These are phyloP conservation scores for Aspergillus ostianus DNA, from an alignment of 495 filamentous ascomycete genomes.

Conservation along the genomic window DNA sequence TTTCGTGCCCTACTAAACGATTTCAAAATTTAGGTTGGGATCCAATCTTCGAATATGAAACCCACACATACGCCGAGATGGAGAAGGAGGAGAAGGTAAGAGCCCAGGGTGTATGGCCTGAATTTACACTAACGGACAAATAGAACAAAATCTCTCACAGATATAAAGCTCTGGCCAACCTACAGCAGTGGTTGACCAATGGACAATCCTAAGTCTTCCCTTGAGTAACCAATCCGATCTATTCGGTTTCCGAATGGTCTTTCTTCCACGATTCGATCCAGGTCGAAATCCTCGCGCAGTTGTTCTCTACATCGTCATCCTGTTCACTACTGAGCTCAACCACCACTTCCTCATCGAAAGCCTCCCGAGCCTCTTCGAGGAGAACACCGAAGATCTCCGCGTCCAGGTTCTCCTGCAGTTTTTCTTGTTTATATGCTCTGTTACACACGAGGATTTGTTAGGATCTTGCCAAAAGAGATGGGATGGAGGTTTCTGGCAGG, in stretches of 20 bases:
- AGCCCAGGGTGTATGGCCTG: background rate
- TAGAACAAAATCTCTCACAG: conserved; percentile 90
- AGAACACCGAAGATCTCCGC: conserved; percentile 97
- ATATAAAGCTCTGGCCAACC: conserved; percentile 75
- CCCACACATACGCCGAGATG: conserved; percentile 97
- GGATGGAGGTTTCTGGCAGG: too few species aligned
- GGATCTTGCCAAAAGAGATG: background rate
- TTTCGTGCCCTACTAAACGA: too few species aligned
- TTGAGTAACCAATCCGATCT: background rate
- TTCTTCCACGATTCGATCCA: conserved; percentile 84
- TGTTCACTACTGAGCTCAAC: conserved; percentile 85
- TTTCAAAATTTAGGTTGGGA: conserved; percentile 77
- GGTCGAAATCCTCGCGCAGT: conserved; percentile 75
- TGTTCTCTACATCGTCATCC: conserved; percentile 79
- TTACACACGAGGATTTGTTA: conserved; percentile 7
- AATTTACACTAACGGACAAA: conserved; percentile 10
- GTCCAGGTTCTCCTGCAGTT: conserved; percentile 94
- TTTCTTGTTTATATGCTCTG: conserved; percentile 76
- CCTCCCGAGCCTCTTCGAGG: conserved; percentile 82
- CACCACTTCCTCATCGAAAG: conserved; percentile 84
- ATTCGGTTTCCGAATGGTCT: conserved; percentile 35
- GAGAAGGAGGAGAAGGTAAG: conserved; percentile 72
- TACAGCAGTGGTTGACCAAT: conserved; percentile 77
- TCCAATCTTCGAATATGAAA: conserved; percentile 91
- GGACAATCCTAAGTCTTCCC: conserved; percentile 25